Conservation (phyloP, 2,329 filamentous ascomycete species). For the Dryadomyces sulphureus region DNA sequence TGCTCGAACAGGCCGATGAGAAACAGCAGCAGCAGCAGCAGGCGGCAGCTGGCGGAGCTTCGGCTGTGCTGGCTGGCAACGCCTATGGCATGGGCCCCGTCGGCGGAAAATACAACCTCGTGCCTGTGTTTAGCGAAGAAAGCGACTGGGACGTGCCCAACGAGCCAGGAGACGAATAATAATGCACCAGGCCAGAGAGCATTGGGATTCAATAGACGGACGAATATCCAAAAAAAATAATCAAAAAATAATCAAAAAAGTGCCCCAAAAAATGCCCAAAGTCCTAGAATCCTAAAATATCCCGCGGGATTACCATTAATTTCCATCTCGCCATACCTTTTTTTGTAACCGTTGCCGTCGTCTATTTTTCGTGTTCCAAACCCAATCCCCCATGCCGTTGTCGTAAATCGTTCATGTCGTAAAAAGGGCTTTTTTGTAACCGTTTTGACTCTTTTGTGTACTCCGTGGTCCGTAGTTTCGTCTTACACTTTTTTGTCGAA, state of each 20-base stretch:
- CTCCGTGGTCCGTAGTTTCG: too few relatives aligned
- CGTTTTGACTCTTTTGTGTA: too few relatives aligned
- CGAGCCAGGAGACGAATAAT: not conserved
- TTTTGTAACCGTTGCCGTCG: slow-evolving; percentile 5
- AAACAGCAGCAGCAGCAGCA: slow-evolving; percentile 21
- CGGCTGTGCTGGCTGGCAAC: slow-evolving; percentile 25
- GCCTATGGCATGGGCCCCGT: slow-evolving; percentile 49
- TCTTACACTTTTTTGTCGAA: not conserved
- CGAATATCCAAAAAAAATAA: too few relatives aligned
- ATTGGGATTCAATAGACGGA: too few relatives aligned
- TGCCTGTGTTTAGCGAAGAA: slow-evolving; percentile 42
- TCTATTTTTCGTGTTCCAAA: not conserved
- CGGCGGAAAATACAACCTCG: slow-evolving; percentile 45
- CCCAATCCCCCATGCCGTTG: not conserved
- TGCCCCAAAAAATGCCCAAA: not conserved
- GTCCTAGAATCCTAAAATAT: not conserved
- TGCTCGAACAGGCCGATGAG: slow-evolving; percentile 42
- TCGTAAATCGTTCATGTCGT: not conserved
- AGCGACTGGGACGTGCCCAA: slow-evolving; percentile 33
- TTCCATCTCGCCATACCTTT: slow-evolving; percentile 15
- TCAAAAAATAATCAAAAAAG: not conserved
- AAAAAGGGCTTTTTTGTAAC: not conserved
- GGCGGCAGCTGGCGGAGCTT: not conserved
- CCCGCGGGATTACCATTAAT: not conserved
- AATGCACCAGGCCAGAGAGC: too few relatives aligned